Base-by-base conservation (phyloP, 768 basidiomycete species). In the Tephrocybe sp. region DNA sequence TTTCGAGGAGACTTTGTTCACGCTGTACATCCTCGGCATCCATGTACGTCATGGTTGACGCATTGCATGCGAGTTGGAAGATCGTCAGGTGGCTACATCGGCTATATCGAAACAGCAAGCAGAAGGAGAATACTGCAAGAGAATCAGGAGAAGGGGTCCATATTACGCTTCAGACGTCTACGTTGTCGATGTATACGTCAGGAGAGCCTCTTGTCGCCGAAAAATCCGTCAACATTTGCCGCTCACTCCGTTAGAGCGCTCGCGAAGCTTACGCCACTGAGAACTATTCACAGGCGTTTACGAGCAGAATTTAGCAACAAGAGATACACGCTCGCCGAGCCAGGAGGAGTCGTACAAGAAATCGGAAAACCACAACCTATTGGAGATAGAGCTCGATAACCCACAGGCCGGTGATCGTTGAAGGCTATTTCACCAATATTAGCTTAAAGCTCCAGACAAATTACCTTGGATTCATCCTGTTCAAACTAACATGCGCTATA, bases 241-340 rank as follows among this genome's bases (percentile, higher is more conserved):
- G 32, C n/a, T 5, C 10, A 23, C 28, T 24, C 30, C 23, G 33
- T 24, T 28, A 34, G 21, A 34, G 33, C 24, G 40, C 17, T 26
- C 7, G 37, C 20, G 39, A 43, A 50, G 33, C n/a, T 4, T 42
- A 50, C 50, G 43, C 36, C 50, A 45, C 43, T 40, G 33, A 44
- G 33, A 48, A 50, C 4, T n/a, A 6, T 28, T 39, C 37, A 39
- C 48, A 33, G 34, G 34, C 25, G 21, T 43, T 46, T 23, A n/a
- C n/a, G n/a, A n/a, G n/a, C 8, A 23, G 21, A 9, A 8, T 21
- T 42, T 24, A 10, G 30, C 7, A 30, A 30, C 7, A 17, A 12
- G 14, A 45, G 14, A 39, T 18, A 8, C n/a, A 39, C 20, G 20
- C 37, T 17, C 37, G 37, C n/a, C n/a, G n/a, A n/a, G n/a, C n/a